These are phyloP conservation scores for Alloteropsis semialata DNA, from an alignment of 176 grass and related monocot genomes.

Conservation along the genomic window DNA sequence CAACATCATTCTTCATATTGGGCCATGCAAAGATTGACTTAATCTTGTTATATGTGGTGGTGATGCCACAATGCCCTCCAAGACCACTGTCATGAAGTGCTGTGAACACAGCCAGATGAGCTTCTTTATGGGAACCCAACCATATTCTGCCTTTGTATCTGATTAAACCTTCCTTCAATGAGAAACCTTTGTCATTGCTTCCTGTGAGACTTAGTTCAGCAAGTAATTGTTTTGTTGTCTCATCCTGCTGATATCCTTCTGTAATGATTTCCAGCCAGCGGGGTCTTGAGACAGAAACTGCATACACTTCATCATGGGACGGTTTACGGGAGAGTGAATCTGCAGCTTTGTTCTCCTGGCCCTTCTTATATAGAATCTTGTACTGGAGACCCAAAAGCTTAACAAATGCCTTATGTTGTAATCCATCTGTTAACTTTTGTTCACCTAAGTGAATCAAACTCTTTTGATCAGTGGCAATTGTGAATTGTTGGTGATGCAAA, in stretches of 20 bases:
- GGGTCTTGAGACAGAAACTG: fast-evolving
- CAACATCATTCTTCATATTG: neutral
- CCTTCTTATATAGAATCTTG: too few relatives aligned
- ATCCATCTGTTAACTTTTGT: neutral
- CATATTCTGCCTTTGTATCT: too few relatives aligned
- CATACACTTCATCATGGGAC: fast-evolving
- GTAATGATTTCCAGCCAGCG: neutral
- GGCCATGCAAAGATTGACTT: too few relatives aligned
- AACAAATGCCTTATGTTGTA: neutral
- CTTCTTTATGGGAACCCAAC: too few relatives aligned
- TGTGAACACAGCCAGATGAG: too few relatives aligned
- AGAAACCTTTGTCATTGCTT: neutral
- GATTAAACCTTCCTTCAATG: neutral
- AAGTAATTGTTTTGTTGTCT: fast-evolving
- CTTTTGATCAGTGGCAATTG: too few relatives aligned
- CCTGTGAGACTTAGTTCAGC: neutral
- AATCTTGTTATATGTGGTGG: too few relatives aligned
- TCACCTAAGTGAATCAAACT: too few relatives aligned
- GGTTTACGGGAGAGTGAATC: neutral
- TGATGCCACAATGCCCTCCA: neutral
- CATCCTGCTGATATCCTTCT: neutral
- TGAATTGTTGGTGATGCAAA: too few relatives aligned
- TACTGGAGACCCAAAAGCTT: too few relatives aligned
- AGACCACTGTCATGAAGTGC: neutral
- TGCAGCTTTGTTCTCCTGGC: too few relatives aligned